Conservation (phyloP, 306 rosid genomes). For the Inga oerstediana region DNA sequence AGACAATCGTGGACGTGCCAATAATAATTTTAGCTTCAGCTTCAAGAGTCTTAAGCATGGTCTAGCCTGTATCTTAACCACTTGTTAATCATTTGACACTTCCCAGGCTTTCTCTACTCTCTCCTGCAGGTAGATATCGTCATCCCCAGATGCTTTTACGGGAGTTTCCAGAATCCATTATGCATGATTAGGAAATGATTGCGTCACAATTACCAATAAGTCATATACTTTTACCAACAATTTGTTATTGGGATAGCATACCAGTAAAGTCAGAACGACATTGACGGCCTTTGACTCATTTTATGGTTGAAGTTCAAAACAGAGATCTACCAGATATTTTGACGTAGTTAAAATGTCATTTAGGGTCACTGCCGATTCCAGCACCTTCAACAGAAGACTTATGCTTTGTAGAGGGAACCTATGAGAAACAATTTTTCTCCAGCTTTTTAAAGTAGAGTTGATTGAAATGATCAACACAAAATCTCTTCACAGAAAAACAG, state of each 20-base stretch:
- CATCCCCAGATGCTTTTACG: neutral
- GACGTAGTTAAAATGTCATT: neutral
- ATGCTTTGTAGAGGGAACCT: neutral
- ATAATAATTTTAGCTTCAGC: conserved; percentile 38
- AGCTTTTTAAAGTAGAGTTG: neutral
- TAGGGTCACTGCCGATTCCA: neutral
- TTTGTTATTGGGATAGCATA: too few species aligned
- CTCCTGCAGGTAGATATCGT: conserved; percentile 12
- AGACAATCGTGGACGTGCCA: conserved; percentile 3
- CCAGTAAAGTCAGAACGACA: neutral
- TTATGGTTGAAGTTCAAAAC: neutral
- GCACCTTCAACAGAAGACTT: conserved; percentile 11
- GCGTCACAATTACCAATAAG: neutral
- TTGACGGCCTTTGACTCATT: neutral
- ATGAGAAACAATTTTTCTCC: neutral
- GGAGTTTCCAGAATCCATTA: neutral
- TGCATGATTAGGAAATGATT: conserved; percentile 1
- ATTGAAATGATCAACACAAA: conserved; percentile 5
- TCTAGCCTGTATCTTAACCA: neutral
- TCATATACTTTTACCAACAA: neutral
- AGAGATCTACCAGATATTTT: neutral
- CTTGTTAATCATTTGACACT: conserved; percentile 23
- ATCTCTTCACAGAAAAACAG: neutral
- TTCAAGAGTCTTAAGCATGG: neutral
- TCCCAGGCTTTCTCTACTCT: neutral